phyloP scores from a whole-genome alignment of 805 yeast genomes.

The Yamadazyma tumulicola region DNA sequence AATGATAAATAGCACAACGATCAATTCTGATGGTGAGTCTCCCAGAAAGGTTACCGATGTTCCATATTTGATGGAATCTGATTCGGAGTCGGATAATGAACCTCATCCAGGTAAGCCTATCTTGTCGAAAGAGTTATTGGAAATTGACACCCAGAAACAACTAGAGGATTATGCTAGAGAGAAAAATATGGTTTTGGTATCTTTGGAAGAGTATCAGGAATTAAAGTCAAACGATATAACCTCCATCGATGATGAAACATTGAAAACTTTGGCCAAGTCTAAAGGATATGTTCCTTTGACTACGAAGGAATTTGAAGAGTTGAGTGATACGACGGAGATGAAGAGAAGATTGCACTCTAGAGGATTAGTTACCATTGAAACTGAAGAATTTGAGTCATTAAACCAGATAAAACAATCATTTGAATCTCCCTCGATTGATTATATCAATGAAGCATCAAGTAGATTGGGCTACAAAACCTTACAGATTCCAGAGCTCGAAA shows the following conservation, averaged over 20 bases:
- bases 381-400: constrained; percentile 16
- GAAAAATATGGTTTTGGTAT: constrained; percentile 22
- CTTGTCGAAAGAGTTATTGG: constrained; percentile 9
- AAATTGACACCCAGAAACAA: constrained; percentile 16
- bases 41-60: constrained; percentile 11
- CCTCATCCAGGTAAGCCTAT: constrained; percentile 7
- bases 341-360: constrained; percentile 21
- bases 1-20: constrained; percentile 13
- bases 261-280: constrained; percentile 18
- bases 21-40: constrained; percentile 11
- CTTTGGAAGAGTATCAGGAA: constrained; percentile 30
- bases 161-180: constrained; percentile 33
- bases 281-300: constrained; percentile 28
- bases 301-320: constrained; percentile 22
- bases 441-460: constrained; percentile 20
- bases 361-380: constrained; percentile 33
- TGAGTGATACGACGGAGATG: constrained; percentile 35
- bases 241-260: constrained; percentile 20
- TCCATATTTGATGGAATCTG: constrained; percentile 26
- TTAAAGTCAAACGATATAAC: constrained; percentile 23
- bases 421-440: constrained; percentile 22
- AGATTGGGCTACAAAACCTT: constrained; percentile 17
- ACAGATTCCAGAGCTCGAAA: constrained; percentile 15
- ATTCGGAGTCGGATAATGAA: constrained; percentile 21
- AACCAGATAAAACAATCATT: constrained; percentile 9